Evolutionary conservation across 2,329 filamentous ascomycete species (phyloP), one percentile per base, ranked within the genome.

Genomic region (Neoscytalidium dimidiatum): DNA sequence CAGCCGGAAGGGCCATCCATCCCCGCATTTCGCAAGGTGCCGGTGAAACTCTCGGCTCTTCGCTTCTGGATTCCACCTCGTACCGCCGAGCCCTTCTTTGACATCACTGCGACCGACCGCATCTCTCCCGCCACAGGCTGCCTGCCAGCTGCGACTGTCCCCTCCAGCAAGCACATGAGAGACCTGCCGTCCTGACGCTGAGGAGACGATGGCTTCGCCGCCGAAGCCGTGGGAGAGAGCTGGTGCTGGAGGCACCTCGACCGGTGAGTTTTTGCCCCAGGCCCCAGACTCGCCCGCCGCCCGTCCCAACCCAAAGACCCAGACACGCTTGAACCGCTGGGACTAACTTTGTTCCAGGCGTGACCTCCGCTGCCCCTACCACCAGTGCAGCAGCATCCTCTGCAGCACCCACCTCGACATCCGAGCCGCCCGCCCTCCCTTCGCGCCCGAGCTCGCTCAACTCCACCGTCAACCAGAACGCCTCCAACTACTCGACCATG

Each of bases 211-310:
- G 85, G 84, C 82, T 69, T 97, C 94, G 78, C 95, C 95, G 75
- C 95, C 95, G 64, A 99, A 99, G 81, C 95, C 95, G 52, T 99
- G 95, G 95, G 95, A 99, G 82, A 87, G 90, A 78, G 86, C 89
- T 69, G 90, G 90, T 79, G 86, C 87, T 67, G 83, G 79, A 65
- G 71, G 69, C 57, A 71, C 71, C 7, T 69, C 70, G 58, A 67
- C 44, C 48, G 62, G 64, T 66, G 60, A 51, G 65, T 64, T n/a
- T n/a, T n/a, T n/a, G n/a, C 26, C 41, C 26, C 11, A 14, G 35
- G 21, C n/a, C 41, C 44, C 29, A 31, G 21, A 31, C 14, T 29
- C 49, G 28, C 14, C n/a, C 49, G 28, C 49, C 43, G 29, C 48
- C 33, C 62, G 28, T 44, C 21, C 29, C 29, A n/a, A 35, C 1